Base-by-base conservation (phyloP, 495 filamentous ascomycete species). In the Poronia punctata region DNA sequence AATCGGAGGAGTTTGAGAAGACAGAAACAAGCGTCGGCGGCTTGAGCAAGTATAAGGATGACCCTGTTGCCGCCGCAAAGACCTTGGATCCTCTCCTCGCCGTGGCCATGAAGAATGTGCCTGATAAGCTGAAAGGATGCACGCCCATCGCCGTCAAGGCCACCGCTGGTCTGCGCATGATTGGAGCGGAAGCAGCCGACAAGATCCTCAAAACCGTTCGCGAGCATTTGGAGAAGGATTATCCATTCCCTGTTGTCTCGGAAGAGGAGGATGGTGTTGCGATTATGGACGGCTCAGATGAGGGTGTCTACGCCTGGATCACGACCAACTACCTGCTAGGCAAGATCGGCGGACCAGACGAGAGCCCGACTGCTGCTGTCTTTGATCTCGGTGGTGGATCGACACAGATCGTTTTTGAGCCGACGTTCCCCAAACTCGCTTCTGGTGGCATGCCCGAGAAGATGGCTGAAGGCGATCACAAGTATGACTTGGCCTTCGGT, bases 261-360 rank as follows among this genome's bases (percentile, higher is more conserved):
- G 71, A 78, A 43, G 84, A 84, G 55, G 82, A 86, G 50, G 79
- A 83, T 43, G 92, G 92, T 39, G 85, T 98, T 10, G 75, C 85
- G 47, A 89, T 97, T 47, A 97, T 98, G 90, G 88, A 93, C 53
- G 92, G 92, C 50, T 84, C 81, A 11, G 82, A 95, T 48, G 92
- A 98, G 64, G 77, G 93, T 60, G 92, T 98, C n/a, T 98, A 94
- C 52, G 93, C 92, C 38, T 98, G 92, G 92, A 94, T 98, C 61
- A 98, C 92, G 3, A 88, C 86, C 43, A 98, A 98, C 67, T 98
- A 97, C 66, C 80, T 98, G 27, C 79, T 97, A 14, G 90, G 89
- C 38, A 98, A 96, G 70, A 97, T 97, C 55, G 93, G 92, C 50
- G 85, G 84, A 16, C 84, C 87, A 5, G 88, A 95, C 50, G 78